phyloP scores from a whole-genome alignment of 176 grass and related monocot genomes.

The Oryza australiensis region DNA sequence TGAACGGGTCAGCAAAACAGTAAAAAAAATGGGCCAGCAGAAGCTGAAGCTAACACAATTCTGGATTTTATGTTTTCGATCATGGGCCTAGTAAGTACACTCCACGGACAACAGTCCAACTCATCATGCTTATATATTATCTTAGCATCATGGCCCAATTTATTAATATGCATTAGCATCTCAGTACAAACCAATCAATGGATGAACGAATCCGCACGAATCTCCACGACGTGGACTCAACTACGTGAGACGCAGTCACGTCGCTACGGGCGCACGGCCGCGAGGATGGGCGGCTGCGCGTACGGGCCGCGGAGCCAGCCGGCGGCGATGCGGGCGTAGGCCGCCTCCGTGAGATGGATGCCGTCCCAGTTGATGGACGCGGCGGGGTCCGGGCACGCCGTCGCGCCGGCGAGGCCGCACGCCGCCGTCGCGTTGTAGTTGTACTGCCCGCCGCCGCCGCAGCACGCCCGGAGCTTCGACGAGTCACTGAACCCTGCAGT shows the following conservation, averaged over 20 bases:
- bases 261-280: neutral
- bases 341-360: slow-evolving; percentile 46
- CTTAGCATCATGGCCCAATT: neutral
- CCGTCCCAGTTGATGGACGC: slow-evolving; percentile 52
- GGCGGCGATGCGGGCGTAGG: slow-evolving; percentile 29
- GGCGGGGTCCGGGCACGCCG: slow-evolving; percentile 19
- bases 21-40: no score
- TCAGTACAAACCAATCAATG: neutral
- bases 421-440: slow-evolving; percentile 25
- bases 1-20: no score
- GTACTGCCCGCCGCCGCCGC: slow-evolving; percentile 47
- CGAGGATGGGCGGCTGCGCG: slow-evolving; percentile 35
- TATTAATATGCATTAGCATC: neutral
- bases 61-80: no score
- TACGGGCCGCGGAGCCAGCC: slow-evolving; percentile 43
- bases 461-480: slow-evolving; percentile 35
- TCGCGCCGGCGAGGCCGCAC: slow-evolving; percentile 35
- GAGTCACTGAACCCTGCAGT: slow-evolving; percentile 29
- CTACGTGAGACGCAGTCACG: no score
- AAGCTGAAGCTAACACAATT: no score
- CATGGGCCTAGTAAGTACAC: no score
- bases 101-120: no score
- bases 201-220: neutral
- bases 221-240: neutral
- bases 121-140: no score